phyloP scores from a whole-genome alignment of 257 asterid species.

The Salvia splendens region DNA sequence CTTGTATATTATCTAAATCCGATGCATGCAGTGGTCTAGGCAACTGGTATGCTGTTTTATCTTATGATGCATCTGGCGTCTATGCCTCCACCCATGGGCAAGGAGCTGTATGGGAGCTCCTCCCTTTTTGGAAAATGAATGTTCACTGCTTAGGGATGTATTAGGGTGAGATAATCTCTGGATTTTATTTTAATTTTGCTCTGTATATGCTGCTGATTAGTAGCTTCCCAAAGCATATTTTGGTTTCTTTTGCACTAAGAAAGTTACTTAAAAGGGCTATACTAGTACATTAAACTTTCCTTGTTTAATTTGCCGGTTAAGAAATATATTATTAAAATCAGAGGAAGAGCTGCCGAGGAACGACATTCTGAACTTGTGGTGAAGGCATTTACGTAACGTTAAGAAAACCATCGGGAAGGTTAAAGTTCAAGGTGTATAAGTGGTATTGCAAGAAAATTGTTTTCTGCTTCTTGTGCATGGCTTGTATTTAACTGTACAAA shows the following conservation, averaged over 20 bases:
- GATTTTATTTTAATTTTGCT: no score
- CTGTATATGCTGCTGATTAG: no score
- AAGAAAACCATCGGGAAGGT: slow-evolving; percentile 85
- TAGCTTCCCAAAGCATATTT: no score
- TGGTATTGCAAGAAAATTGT: slow-evolving; percentile 11
- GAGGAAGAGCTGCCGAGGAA: slow-evolving; percentile 82
- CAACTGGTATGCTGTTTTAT: no score
- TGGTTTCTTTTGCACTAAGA: background rate
- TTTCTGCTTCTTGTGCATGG: slow-evolving; percentile 22
- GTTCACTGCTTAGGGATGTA: no score
- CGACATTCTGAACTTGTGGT: slow-evolving; percentile 69
- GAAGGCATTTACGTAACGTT: slow-evolving; percentile 70
- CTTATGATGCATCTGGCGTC: background rate
- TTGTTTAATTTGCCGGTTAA: slow-evolving; percentile 50
- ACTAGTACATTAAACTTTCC: slow-evolving; percentile 1
- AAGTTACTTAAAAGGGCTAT: slow-evolving; percentile 1
- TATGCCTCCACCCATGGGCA: slow-evolving; percentile 93
- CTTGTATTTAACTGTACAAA: no score
- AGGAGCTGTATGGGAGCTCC: slow-evolving; percentile 82
- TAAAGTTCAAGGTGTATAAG: slow-evolving; percentile 74
- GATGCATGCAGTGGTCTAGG: no score
- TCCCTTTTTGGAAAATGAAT: slow-evolving; percentile 32
- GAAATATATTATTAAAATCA: slow-evolving; percentile 69
- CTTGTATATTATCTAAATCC: no score
- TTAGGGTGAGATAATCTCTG: no score